A percentile compares a stretch with the other conserved stretches of the same genome.
phyloP scores from a whole-genome alignment of 2,329 filamentous ascomycete genomes.

The Penicillium glabrum region DNA sequence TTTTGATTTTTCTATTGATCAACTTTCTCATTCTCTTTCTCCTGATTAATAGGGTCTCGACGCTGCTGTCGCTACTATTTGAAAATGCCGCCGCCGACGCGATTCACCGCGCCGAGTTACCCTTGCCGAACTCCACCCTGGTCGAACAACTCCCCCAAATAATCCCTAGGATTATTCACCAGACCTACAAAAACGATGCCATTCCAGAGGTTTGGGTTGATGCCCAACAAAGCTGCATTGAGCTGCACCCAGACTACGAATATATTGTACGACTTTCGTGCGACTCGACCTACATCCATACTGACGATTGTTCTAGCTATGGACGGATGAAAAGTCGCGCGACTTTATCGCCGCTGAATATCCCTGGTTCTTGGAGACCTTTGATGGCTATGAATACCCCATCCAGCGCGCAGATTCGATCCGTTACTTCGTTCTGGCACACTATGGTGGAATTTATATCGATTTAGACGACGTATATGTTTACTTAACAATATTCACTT shows the following conservation, averaged over 20 bases:
- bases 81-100: constrained; percentile 67
- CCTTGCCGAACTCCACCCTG: constrained; percentile 61
- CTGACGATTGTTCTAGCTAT: constrained; percentile 57
- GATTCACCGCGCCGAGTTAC: constrained; percentile 66
- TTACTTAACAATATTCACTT: not conserved
- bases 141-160: constrained; percentile 59
- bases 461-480: constrained; percentile 68
- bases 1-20: constrained; percentile 64
- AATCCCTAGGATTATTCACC: constrained; percentile 76
- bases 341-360: constrained; percentile 73
- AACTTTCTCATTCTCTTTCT: constrained; percentile 64
- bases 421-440: constrained; percentile 73
- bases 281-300: not conserved
- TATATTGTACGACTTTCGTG: constrained; percentile 58
- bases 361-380: constrained; percentile 74
- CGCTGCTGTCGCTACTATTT: constrained; percentile 67
- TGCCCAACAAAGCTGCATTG: constrained; percentile 65
- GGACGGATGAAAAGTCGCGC: constrained; percentile 69
- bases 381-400: constrained; percentile 69
- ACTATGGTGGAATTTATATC: constrained; percentile 78
- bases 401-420: constrained; percentile 78
- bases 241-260: constrained; percentile 69
- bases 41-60: constrained; percentile 68
- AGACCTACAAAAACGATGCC: constrained; percentile 70
- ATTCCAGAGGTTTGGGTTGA: constrained; percentile 67